Percentiles rank a stretch among this genome's conserved stretches.
Conservation (phyloP, 1,284 basidiomycete species). For the Ganoderma multipileum region DNA sequence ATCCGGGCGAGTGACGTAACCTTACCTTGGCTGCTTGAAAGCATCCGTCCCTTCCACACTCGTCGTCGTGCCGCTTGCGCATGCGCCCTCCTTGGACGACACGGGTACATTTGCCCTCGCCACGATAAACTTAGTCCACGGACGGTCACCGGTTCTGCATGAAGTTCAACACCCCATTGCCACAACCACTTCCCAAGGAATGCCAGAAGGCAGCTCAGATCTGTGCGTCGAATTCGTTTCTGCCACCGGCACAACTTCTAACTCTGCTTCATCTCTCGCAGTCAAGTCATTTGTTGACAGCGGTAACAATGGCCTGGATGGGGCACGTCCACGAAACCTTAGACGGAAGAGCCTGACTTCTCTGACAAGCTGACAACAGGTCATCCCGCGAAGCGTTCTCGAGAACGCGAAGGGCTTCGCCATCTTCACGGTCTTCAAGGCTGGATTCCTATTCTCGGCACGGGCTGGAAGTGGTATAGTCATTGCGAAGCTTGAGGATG, state of each 20-base stretch:
- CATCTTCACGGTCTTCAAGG: constrained; percentile 84
- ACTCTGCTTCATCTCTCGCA: constrained; percentile 36
- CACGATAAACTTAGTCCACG: background rate
- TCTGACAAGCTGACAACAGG: constrained; percentile 38
- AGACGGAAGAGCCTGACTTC: constrained; percentile 6
- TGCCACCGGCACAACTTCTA: background rate
- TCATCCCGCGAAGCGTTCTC: constrained; percentile 73
- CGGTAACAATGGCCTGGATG: constrained; percentile 76
- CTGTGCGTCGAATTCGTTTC: constrained; percentile 50
- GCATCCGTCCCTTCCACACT: constrained; percentile 1
- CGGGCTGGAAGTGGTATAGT: constrained; percentile 92
- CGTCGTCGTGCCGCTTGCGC: constrained; percentile 1
- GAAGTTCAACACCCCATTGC: constrained; percentile 74
- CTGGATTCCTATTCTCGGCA: constrained; percentile 79
- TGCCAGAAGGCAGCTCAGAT: constrained; percentile 79
- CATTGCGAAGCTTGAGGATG: constrained; percentile 86
- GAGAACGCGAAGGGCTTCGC: constrained; percentile 86
- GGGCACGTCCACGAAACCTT: constrained; percentile 45
- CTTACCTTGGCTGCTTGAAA: background rate
- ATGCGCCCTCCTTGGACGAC: background rate
- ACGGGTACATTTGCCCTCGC: background rate
- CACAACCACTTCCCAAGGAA: constrained; percentile 76
- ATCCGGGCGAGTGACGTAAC: constrained; percentile 27
- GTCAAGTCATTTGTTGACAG: constrained; percentile 78
- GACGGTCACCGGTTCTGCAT: constrained; percentile 40